Percentiles rank a stretch among this genome's conserved stretches.
Evolutionary conservation across 345 rosid species (phyloP).

Genomic region (Reutealis trisperma): DNA sequence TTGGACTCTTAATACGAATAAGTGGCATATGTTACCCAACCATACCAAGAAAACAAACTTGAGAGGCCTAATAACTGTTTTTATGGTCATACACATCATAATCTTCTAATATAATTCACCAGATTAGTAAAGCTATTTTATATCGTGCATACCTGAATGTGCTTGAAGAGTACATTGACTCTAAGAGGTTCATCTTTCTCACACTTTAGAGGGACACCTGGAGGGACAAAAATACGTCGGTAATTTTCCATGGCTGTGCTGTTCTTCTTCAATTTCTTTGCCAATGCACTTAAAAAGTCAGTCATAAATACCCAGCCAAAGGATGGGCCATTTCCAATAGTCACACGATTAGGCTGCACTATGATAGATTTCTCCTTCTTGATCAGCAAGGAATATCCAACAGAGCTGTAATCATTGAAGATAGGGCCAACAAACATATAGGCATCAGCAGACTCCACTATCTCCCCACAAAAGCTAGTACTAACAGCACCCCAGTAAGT

Average conservation of each 20-base stretch:
- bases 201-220: slow-evolving; percentile 50
- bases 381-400: slow-evolving; percentile 69
- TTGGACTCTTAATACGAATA: neutral
- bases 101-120: neutral
- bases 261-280: slow-evolving; percentile 65
- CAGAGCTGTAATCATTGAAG: slow-evolving; percentile 75
- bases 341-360: slow-evolving; percentile 68
- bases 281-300: slow-evolving; percentile 58
- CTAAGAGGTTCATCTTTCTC: slow-evolving; percentile 59
- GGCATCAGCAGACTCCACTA: slow-evolving; percentile 81
- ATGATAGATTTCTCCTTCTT: slow-evolving; percentile 60
- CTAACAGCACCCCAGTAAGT: slow-evolving; percentile 86
- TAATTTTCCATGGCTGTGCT: slow-evolving; percentile 63
- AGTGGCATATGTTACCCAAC: neutral
- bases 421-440: slow-evolving; percentile 72
- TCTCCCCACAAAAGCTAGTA: slow-evolving; percentile 60
- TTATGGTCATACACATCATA: neutral
- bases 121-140: neutral
- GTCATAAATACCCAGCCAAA: slow-evolving; percentile 78
- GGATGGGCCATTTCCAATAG: slow-evolving; percentile 68
- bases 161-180: slow-evolving; percentile 68
- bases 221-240: slow-evolving; percentile 58
- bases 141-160: slow-evolving; percentile 57
- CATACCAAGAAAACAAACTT: neutral
- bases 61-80: neutral